Evolutionary conservation across 352 stramenopile species (phyloP).

Genomic region (Blastocystis sp.): DNA sequence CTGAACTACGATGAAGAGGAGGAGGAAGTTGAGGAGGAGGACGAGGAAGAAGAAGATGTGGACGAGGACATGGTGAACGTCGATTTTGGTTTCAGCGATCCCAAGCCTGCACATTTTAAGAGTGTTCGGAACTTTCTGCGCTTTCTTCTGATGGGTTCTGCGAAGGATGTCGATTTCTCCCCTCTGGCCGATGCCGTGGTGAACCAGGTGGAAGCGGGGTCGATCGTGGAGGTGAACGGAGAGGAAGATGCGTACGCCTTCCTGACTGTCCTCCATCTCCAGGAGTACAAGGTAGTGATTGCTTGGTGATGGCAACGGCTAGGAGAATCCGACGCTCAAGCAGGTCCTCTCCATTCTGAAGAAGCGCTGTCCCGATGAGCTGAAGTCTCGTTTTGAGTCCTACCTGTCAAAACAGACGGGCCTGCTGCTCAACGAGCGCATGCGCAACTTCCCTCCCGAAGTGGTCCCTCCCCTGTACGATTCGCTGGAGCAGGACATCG

Average conservation of each 20-base stretch:
- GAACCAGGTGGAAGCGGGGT: constrained; percentile 53
- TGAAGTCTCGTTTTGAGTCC: background rate
- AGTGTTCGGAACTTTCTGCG: constrained; percentile 49
- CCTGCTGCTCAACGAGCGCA: constrained; percentile 62
- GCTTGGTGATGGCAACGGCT: background rate
- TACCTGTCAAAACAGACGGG: constrained; percentile 57
- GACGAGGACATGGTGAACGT: constrained; percentile 61
- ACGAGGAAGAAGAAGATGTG: constrained; percentile 14
- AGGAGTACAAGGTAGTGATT: constrained; percentile 11
- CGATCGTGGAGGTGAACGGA: constrained; percentile 59
- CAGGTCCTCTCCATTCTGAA: constrained; percentile 6
- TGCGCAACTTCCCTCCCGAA: constrained; percentile 69
- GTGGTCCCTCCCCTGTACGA: constrained; percentile 60
- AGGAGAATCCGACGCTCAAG: constrained; percentile 37
- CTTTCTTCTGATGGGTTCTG: constrained; percentile 19
- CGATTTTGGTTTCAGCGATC: constrained; percentile 68
- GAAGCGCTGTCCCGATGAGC: constrained; percentile 20
- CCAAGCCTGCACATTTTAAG: constrained; percentile 64
- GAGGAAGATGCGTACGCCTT: constrained; percentile 70
- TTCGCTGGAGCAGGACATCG: constrained; percentile 52
- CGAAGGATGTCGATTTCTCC: constrained; percentile 58
- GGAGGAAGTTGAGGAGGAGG: background rate
- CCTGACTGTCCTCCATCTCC: constrained; percentile 63
- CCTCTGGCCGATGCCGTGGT: constrained; percentile 56
- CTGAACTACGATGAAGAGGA: background rate